A percentile compares a stretch with the other conserved stretches of the same genome.
Evolutionary conservation across 78 protist species (phyloP).

Genomic region (Creolimax fragrantissima): DNA sequence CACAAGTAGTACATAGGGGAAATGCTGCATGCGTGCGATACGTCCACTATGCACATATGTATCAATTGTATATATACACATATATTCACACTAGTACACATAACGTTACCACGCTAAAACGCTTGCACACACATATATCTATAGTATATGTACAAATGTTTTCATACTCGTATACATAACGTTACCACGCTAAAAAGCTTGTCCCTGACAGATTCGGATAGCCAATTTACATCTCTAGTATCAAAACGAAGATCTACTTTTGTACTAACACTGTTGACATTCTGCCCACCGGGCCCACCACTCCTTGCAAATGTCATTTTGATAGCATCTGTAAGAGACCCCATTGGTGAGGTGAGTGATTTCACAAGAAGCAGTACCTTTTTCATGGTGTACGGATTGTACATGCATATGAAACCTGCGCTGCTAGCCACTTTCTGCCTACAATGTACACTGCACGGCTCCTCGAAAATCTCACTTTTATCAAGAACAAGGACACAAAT

Average conservation of each 20-base stretch:
- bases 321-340: neutral
- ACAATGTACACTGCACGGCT: too few relatives aligned
- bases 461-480: too few relatives aligned
- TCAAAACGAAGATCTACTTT: constrained; percentile 18
- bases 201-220: neutral
- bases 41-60: neutral
- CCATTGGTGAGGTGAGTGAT: too few relatives aligned
- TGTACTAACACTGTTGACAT: constrained; percentile 32
- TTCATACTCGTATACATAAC: neutral
- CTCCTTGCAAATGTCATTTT: neutral
- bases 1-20: too few relatives aligned
- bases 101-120: neutral
- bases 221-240: neutral
- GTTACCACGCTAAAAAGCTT: neutral
- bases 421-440: too few relatives aligned
- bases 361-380: too few relatives aligned
- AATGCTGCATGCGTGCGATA: too few relatives aligned
- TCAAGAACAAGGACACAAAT: too few relatives aligned
- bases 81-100: neutral
- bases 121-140: neutral
- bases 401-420: too few relatives aligned
- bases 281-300: constrained; percentile 36
- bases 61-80: neutral
- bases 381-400: too few relatives aligned
- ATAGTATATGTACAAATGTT: neutral